Base-by-base conservation (phyloP, 345 rosid genomes). In the Clarkia xantiana region DNA sequence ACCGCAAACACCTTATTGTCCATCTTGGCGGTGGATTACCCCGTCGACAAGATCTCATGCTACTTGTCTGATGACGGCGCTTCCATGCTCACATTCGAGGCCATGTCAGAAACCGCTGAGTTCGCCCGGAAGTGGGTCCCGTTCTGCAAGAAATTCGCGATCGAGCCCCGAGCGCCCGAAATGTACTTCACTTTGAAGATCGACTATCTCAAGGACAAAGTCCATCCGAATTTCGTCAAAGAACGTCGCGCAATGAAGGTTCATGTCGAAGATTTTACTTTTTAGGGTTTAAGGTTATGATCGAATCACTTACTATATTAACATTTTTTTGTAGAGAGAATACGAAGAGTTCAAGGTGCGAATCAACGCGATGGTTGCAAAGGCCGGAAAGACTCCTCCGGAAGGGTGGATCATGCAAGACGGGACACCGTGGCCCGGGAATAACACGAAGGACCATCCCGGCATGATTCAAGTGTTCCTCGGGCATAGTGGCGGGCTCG, bases 351-450 rank as follows among this genome's bases (percentile, higher is more conserved):
- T 87, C 77, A 84, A 91, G 73, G 90, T 91, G 3, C 69, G 98
- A 64, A 67, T 86, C 52, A 91, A 91, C 54, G 85, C 96, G 8
- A 67, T 84, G 19, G 95, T 93, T 34, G 96, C 95, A 3, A 93
- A 79, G 57, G 90, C 94, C 11, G 68, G 76, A 40, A 84, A 78
- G 56, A 84, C 76, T 60, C 99, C 99, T 12, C 54, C 72, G 41
- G 95, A 80, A 56, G 99, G 95, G 17, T 91, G 94, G 93, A 84
- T 80, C 68, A 91, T 91, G 94, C 96, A 75, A 68, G 96, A 93
- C 70, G 99, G 96, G 45, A 87, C 96, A 10, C 95, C 93, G 46
- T 93, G 96, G 99, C 96, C 96, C 11, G 99, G 96, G 59, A 93
- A 93, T 81, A 93, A 93, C 60, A 93, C 96, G 14, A 87, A 68